These are phyloP conservation scores for Takashimella koratensis DNA, from an alignment of 1,284 basidiomycete genomes.

Conservation along the genomic window DNA sequence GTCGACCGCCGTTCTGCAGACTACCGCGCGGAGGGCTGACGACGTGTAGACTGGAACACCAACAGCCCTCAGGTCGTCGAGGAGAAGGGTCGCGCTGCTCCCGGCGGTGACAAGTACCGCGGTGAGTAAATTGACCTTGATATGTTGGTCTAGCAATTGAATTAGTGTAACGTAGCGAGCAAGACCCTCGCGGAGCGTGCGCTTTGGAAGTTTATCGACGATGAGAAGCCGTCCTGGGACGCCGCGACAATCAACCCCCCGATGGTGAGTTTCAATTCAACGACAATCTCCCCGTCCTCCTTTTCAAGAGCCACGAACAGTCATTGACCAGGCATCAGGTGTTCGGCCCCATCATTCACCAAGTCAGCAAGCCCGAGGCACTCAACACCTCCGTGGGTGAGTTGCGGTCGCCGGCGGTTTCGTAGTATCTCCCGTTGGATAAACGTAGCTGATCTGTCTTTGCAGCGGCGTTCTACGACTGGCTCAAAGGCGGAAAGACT, in stretches of 20 bases:
- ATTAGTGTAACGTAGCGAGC: conserved; percentile 13
- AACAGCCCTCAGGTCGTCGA: conserved; percentile 55
- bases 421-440: background rate
- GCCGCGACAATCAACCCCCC: conserved; percentile 58
- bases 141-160: too few relatives aligned
- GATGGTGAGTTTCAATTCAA: conserved; percentile 47
- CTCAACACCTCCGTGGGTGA: conserved; percentile 57
- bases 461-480: conserved; percentile 42
- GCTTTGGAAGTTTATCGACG: conserved; percentile 52
- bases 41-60: conserved; percentile 60
- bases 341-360: conserved; percentile 55
- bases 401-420: conserved; percentile 5
- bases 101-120: conserved; percentile 53
- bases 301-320: too few relatives aligned
- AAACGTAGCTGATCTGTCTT: conserved; percentile 1
- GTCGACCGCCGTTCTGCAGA: too few relatives aligned
- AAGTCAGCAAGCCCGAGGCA: conserved; percentile 50
- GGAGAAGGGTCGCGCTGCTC: conserved; percentile 54
- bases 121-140: too few relatives aligned
- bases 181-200: conserved; percentile 65
- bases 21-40: too few relatives aligned
- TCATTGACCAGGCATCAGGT: too few relatives aligned
- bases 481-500: conserved; percentile 48
- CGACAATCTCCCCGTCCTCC: too few relatives aligned
- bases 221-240: conserved; percentile 58